Evolutionary conservation across 208 protist species (phyloP), one percentile per base, ranked within the genome.

Genomic region (Trypanosoma rangeli): DNA sequence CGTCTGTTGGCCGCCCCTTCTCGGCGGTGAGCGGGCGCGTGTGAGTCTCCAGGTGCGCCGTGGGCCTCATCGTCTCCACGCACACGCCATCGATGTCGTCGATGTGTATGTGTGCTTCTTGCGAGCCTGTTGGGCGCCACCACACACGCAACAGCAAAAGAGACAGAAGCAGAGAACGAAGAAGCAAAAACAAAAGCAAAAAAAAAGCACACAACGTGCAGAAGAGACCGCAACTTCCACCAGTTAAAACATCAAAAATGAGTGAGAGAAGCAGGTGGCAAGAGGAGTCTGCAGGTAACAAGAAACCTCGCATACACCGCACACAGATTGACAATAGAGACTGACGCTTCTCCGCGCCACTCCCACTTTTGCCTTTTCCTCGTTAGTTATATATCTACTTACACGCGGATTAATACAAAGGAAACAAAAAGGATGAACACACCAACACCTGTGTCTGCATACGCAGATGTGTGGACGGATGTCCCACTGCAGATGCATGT

Each of bases 1-100:
- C 53, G 56, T 81, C 56, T 83, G 53, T 0, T 80, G 68, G 28
- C 57, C 31, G 16, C 80, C 29, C 20, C 20, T 68, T 18, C 31
- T 44, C 57, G 46, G 0, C 20, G 22, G n/a, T 22, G 48, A 58
- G 44, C 24, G 48, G 13, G 22, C 37, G 29, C 22, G 61, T 39
- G 48, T 5, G 29, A 18, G n/a, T 18, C 9, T 66, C 37, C 49
- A 56, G 61, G 8, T 42, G 29, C 28, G 3, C 44, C 37, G 29
- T n/a, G 5, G 24, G 26, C 37, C 22, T 22, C 50, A 66, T 22
- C 18, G 16, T 35, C 50, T 3, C 5, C 49, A 53, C 49, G 9
- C 16, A 53, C 49, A 53, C 22, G 12, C 22, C 9, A 18, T 24
- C 9, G 9, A 12, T 1, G 12, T 53, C 49, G 7, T 26, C 22